Evolutionary conservation across 192 early-diverging fungal genomes (phyloP).

Genomic region (Coemansia sp.): DNA sequence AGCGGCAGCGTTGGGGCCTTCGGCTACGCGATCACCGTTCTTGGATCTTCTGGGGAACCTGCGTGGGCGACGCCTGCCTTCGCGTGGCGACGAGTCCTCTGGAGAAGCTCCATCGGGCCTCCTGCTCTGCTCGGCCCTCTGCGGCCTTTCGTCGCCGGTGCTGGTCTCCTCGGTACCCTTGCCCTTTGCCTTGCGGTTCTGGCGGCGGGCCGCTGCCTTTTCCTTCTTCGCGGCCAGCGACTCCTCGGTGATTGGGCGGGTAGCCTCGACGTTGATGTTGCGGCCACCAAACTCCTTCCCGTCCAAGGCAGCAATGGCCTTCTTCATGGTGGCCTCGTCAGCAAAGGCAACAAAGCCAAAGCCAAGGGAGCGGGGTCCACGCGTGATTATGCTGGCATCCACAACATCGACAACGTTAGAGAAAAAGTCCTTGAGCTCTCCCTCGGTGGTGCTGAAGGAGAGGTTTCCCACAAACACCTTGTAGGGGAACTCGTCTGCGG

Average conservation of each 20-base stretch:
- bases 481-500: slow-evolving; percentile 35
- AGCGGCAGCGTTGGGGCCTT: neutral
- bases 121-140: slow-evolving; percentile 11
- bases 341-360: slow-evolving; percentile 92
- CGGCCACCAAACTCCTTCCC: slow-evolving; percentile 85
- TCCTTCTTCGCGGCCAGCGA: slow-evolving; percentile 30
- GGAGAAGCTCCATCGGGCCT: neutral
- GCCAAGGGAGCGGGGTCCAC: slow-evolving; percentile 79
- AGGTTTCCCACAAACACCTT: slow-evolving; percentile 98
- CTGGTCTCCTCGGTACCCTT: slow-evolving; percentile 23
- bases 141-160: slow-evolving; percentile 24
- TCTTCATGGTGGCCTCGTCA: slow-evolving; percentile 65
- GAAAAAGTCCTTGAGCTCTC: slow-evolving; percentile 76
- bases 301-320: slow-evolving; percentile 71
- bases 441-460: slow-evolving; percentile 82
- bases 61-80: slow-evolving; percentile 31
- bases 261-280: slow-evolving; percentile 86
- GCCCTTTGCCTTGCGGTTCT: slow-evolving; percentile 37
- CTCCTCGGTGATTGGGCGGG: slow-evolving; percentile 60
- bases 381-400: slow-evolving; percentile 78
- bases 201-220: slow-evolving; percentile 20
- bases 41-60: slow-evolving; percentile 53
- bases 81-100: slow-evolving; percentile 11
- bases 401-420: slow-evolving; percentile 65
- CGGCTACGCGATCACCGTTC: slow-evolving; percentile 11